Evolutionary conservation across 345 rosid genomes (phyloP).

Genomic region (Conringia planisiliqua): DNA sequence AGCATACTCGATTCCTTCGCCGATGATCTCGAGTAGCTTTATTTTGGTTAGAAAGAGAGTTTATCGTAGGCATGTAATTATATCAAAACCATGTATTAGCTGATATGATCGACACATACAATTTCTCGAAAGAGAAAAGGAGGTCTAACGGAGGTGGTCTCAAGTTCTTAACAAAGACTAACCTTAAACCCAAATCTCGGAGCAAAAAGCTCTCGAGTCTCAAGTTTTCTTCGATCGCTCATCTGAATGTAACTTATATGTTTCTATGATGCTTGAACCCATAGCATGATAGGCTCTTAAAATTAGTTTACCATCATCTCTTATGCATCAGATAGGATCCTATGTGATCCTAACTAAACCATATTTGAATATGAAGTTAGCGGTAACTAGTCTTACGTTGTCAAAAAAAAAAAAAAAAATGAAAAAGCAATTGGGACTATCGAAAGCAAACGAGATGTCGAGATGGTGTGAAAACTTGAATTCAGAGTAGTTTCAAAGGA

Average conservation of each 20-base stretch:
- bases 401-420: too few species aligned
- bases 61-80: slow-evolving; percentile 1
- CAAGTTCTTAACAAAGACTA: background rate
- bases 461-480: background rate
- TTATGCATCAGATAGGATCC: background rate
- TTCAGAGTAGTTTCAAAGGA: background rate
- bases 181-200: slow-evolving; percentile 4
- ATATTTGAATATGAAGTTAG: background rate
- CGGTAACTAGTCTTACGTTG: background rate
- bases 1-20: slow-evolving; percentile 43
- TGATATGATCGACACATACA: background rate
- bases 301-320: background rate
- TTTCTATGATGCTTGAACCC: background rate
- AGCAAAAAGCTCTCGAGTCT: background rate
- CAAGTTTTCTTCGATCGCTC: background rate
- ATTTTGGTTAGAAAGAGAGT: slow-evolving; percentile 1
- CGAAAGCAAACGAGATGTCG: background rate
- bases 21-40: slow-evolving; percentile 5
- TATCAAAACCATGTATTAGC: background rate
- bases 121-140: background rate
- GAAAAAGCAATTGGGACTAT: background rate
- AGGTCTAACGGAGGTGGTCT: background rate
- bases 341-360: background rate
- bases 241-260: background rate
- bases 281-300: background rate